Conservation (phyloP, 345 rosid genomes). For the Populus pruinosa region DNA sequence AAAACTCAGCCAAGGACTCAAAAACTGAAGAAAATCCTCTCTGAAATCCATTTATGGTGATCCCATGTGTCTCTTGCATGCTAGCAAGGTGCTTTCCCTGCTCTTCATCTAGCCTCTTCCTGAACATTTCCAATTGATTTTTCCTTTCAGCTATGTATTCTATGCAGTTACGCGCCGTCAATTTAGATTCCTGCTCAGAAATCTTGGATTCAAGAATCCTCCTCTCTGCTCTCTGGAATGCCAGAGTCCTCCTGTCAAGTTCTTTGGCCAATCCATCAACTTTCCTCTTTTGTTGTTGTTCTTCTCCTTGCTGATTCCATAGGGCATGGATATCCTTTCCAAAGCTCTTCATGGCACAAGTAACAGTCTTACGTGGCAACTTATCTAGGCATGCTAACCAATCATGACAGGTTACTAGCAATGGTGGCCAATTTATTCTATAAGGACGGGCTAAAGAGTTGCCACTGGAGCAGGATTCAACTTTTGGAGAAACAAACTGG, state of each 20-base stretch:
- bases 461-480: conserved; percentile 20
- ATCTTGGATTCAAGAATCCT: conserved; percentile 27
- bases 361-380: conserved; percentile 35
- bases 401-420: conserved; percentile 30
- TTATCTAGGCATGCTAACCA: conserved; percentile 37
- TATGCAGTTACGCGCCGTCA: conserved; percentile 8
- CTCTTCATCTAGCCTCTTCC: conserved; percentile 28
- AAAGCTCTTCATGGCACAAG: conserved; percentile 28
- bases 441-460: conserved; percentile 9
- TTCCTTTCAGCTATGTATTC: conserved; percentile 32
- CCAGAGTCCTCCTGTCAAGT: conserved; percentile 26
- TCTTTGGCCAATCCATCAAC: conserved; percentile 33
- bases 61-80: conserved; percentile 33
- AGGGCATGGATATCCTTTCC: conserved; percentile 26
- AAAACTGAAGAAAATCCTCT: conserved; percentile 36
- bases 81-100: conserved; percentile 31
- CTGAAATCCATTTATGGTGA: conserved; percentile 35
- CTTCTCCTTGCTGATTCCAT: conserved; percentile 41
- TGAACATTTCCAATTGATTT: conserved; percentile 29
- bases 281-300: conserved; percentile 44
- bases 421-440: conserved; percentile 21
- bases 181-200: conserved; percentile 19
- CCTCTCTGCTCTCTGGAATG: conserved; percentile 31
- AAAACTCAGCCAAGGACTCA: conserved; percentile 31
- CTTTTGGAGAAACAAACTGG: conserved; percentile 32